A percentile compares a stretch with the other conserved stretches of the same genome.
Evolutionary conservation across 768 basidiomycete species (phyloP).

Genomic region (button mushroom (Agaricus bisporus)): DNA sequence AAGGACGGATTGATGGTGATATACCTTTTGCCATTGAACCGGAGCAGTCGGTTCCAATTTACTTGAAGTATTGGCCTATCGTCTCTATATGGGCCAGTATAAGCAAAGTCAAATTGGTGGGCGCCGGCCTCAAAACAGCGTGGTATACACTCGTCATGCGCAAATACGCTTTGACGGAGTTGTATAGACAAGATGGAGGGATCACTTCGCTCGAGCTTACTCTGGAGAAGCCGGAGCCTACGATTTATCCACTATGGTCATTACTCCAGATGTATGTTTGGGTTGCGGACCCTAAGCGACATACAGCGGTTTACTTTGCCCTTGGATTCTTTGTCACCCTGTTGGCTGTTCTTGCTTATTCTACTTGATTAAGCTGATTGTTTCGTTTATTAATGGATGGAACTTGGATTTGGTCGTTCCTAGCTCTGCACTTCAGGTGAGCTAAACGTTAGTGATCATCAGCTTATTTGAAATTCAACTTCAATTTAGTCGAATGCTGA

Average conservation of each 20-base stretch:
- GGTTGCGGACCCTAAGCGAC: slow-evolving; percentile 14
- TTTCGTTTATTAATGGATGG: too few relatives aligned
- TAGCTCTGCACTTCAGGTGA: too few relatives aligned
- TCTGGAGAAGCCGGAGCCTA: slow-evolving; percentile 18
- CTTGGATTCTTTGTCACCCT: neutral
- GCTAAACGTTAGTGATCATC: too few relatives aligned
- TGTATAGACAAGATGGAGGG: slow-evolving; percentile 3
- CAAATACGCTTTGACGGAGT: slow-evolving; percentile 29
- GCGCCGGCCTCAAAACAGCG: slow-evolving; percentile 54
- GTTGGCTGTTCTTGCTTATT: neutral
- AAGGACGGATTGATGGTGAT: slow-evolving; percentile 15
- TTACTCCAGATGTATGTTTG: slow-evolving; percentile 45
- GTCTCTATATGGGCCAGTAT: slow-evolving; percentile 26
- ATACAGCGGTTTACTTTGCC: neutral
- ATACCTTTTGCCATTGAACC: slow-evolving; percentile 36
- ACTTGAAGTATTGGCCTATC: slow-evolving; percentile 16
- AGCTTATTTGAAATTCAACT: too few relatives aligned
- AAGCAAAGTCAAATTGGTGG: slow-evolving; percentile 51
- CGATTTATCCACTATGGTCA: slow-evolving; percentile 28
- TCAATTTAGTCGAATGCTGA: too few relatives aligned
- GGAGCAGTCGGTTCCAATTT: slow-evolving; percentile 15
- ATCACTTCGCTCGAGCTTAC: neutral
- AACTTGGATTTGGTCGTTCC: too few relatives aligned
- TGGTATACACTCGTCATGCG: slow-evolving; percentile 67
- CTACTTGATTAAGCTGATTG: too few relatives aligned